These are phyloP conservation scores for Neurospora sp. DNA, from an alignment of 495 filamentous ascomycete genomes.

Conservation along the genomic window DNA sequence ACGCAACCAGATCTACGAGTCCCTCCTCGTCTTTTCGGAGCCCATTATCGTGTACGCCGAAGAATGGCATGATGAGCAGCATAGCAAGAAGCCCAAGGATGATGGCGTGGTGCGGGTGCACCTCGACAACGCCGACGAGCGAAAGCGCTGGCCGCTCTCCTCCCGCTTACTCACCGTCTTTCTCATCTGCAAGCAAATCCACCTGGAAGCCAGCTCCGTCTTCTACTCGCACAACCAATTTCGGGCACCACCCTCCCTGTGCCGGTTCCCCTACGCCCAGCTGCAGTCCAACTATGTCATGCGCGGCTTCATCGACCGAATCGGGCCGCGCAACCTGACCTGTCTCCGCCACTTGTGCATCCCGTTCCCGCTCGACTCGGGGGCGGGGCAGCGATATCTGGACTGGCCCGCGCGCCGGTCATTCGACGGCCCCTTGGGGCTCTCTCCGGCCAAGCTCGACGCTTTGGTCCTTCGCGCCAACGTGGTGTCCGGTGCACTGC, in stretches of 20 bases:
- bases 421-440: background rate
- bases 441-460: background rate
- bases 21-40: conserved; percentile 2
- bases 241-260: background rate
- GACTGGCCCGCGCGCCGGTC: background rate
- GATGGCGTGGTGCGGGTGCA: background rate
- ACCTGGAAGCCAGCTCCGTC: conserved; percentile 7
- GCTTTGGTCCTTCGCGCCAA: background rate
- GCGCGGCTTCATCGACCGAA: conserved; percentile 12
- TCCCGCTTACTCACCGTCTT: conserved; percentile 4
- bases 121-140: background rate
- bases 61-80: background rate
- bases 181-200: conserved; percentile 4
- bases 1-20: conserved; percentile 12
- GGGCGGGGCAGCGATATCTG: background rate
- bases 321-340: conserved; percentile 3
- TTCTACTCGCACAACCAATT: conserved; percentile 11
- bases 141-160: conserved; percentile 2
- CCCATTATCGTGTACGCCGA: conserved; percentile 3
- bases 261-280: background rate
- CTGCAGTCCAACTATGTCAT: conserved; percentile 9
- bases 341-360: conserved; percentile 2
- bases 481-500: background rate
- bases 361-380: conserved; percentile 5
- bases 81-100: background rate